Base-by-base conservation (phyloP, 805 yeast species). In the Nakazawaea populi region DNA sequence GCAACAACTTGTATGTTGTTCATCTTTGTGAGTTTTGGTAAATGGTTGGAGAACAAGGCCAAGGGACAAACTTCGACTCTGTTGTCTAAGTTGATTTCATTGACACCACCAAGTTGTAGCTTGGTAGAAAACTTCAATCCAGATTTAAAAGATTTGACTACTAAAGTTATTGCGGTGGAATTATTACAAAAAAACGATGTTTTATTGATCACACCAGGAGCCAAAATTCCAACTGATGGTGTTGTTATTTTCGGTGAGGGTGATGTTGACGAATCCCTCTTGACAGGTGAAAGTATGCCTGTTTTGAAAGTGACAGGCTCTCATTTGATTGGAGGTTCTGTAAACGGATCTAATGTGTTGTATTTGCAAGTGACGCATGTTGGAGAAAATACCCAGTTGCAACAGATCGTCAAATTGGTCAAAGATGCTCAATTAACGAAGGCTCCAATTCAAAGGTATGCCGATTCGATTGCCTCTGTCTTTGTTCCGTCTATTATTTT, bases 41-140 rank as follows among this genome's bases (percentile, higher is more conserved):
- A 94, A 68, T 87, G 88, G 78, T 71, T 91, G 27, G 99, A 94
- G 62, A 88, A 87, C 66, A 82, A 78, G 56, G 98, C 99, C 2
- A 89, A 94, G 62, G 96, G 98, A 4, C 89, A 87, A 53, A 94
- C 98, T 0, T 88, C 97, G 0, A 79, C 88, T 3, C 96, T 98
- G 0, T 73, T 94, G 40, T 85, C 97, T 0, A 81, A 83, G 56
- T 74, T 94, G 42, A 74, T 95, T 43, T 83, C 91, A 2, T 70
- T 94, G 50, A 78, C 96, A 0, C 97, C 99, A 1, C 75, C 88
- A 1, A 73, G 76, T 2, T 91, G 97, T 57, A 68, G 76, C 0
- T 81, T 91, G 29, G 69, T 87, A 7, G 76, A 75, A 37, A 76
- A 79, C 42, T 47, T 47, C 40, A 43, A 51, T 30, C 32, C 11